phyloP scores from a whole-genome alignment of 106 monocot genomes.

The Amphibolis antarctica region DNA sequence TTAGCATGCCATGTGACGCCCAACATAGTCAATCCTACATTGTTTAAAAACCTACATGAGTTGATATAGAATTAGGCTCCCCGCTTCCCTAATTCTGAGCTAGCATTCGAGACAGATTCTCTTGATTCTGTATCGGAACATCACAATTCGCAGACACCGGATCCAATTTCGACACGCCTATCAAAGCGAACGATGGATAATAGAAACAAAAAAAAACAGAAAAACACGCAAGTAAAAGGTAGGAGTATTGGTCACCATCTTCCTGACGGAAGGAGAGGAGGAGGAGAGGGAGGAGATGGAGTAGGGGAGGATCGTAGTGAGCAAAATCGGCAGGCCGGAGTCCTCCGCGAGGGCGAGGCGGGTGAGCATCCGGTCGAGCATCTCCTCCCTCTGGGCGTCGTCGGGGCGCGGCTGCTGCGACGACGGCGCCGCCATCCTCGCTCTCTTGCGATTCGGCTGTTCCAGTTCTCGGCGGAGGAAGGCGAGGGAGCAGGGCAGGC shows the following conservation, averaged over 20 bases:
- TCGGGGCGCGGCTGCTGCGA: slow-evolving; percentile 4
- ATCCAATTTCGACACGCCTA: too few species aligned
- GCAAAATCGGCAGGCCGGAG: slow-evolving; percentile 48
- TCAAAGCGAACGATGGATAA: neutral
- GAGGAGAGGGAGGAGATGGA: slow-evolving; percentile 80
- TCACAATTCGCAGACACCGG: too few species aligned
- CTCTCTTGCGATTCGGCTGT: too few species aligned
- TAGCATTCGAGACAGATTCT: too few species aligned
- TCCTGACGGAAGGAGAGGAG: slow-evolving; percentile 58
- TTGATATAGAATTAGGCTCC: too few species aligned
- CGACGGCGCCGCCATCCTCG: neutral
- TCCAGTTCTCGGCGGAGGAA: too few species aligned
- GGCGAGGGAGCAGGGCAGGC: too few species aligned
- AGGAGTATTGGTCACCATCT: slow-evolving; percentile 28
- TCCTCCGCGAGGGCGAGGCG: slow-evolving; percentile 86
- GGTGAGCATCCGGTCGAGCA: slow-evolving; percentile 90
- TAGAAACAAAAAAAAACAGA: neutral
- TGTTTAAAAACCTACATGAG: too few species aligned
- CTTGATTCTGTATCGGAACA: too few species aligned
- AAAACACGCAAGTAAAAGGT: neutral
- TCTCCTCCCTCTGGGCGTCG: slow-evolving; percentile 62
- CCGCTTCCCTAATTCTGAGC: too few species aligned
- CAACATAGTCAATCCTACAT: too few species aligned
- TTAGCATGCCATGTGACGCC: too few species aligned
- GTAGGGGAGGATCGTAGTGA: slow-evolving; percentile 76